Conservation (phyloP, 768 basidiomycete genomes). For the Suillus occidentalis region DNA sequence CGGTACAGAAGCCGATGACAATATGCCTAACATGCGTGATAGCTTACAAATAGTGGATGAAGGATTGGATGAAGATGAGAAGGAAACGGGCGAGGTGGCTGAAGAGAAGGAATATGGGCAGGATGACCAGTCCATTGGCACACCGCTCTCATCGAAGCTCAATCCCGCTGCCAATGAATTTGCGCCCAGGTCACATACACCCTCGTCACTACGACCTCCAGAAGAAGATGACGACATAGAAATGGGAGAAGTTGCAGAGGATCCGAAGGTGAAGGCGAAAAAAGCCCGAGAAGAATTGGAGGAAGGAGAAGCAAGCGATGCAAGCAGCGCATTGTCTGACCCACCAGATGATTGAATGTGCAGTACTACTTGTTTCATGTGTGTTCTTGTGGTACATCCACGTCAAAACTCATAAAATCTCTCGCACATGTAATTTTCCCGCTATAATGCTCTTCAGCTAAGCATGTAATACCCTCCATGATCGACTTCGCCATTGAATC, state of each 20-base stretch:
- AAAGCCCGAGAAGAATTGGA: constrained; percentile 72
- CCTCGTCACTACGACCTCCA: constrained; percentile 26
- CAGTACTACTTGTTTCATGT: constrained; percentile 13
- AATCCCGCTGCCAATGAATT: constrained; percentile 35
- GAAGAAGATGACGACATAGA: constrained; percentile 70
- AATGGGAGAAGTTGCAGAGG: constrained; percentile 89
- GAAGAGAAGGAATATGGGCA: constrained; percentile 40
- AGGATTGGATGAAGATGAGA: constrained; percentile 37
- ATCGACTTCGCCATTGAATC: constrained; percentile 47
- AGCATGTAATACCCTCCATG: constrained; percentile 61
- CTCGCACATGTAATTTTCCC: constrained; percentile 67
- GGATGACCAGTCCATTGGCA: constrained; percentile 34
- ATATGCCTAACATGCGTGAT: constrained; percentile 12
- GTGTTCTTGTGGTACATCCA: constrained; percentile 36
- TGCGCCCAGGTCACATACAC: constrained; percentile 31
- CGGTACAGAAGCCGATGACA: constrained; percentile 22
- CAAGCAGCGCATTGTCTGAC: constrained; percentile 75
- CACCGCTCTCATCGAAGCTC: constrained; percentile 27
- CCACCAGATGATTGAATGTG: constrained; percentile 56
- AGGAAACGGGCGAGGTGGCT: constrained; percentile 43
- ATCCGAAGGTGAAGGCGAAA: constrained; percentile 47
- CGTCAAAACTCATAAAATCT: constrained; percentile 72
- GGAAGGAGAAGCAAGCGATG: constrained; percentile 84
- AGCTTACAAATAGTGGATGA: constrained; percentile 17
- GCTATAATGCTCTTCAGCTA: constrained; percentile 56